phyloP scores from a whole-genome alignment of 1,139 yeast species.

The Meyerozyma elateridarum region DNA sequence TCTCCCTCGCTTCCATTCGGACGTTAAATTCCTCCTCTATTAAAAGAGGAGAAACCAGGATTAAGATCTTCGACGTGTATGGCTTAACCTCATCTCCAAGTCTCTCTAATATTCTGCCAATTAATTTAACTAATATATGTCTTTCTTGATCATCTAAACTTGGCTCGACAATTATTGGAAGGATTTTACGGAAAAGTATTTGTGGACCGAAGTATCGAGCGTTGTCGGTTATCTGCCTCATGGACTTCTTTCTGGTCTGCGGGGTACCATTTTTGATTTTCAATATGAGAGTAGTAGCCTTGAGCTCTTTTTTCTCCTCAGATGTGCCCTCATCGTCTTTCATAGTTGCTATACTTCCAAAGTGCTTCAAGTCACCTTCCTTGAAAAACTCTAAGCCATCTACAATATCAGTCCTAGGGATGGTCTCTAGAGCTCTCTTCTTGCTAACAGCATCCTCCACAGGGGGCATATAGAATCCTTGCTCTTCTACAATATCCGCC shows the following conservation, averaged over 20 bases:
- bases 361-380: conserved; percentile 67
- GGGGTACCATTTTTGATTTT: conserved; percentile 78
- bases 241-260: conserved; percentile 60
- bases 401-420: conserved; percentile 49
- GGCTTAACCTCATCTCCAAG: conserved; percentile 68
- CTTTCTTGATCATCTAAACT: conserved; percentile 78
- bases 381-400: conserved; percentile 57
- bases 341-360: conserved; percentile 53
- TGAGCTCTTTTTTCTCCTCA: conserved; percentile 56
- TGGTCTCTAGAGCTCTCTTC: conserved; percentile 18
- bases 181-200: conserved; percentile 57
- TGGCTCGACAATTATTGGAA: conserved; percentile 73
- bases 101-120: conserved; percentile 64
- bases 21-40: conserved; percentile 75
- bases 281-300: conserved; percentile 59
- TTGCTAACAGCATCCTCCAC: conserved; percentile 14
- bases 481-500: conserved; percentile 31
- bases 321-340: conserved; percentile 28
- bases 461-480: conserved; percentile 24
- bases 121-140: conserved; percentile 71
- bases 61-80: conserved; percentile 64
- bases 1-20: conserved; percentile 75
- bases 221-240: conserved; percentile 62
- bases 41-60: conserved; percentile 73
- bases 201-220: conserved; percentile 68